Base-by-base conservation (phyloP, 805 yeast genomes). In the Saturnispora zaruensis region DNA sequence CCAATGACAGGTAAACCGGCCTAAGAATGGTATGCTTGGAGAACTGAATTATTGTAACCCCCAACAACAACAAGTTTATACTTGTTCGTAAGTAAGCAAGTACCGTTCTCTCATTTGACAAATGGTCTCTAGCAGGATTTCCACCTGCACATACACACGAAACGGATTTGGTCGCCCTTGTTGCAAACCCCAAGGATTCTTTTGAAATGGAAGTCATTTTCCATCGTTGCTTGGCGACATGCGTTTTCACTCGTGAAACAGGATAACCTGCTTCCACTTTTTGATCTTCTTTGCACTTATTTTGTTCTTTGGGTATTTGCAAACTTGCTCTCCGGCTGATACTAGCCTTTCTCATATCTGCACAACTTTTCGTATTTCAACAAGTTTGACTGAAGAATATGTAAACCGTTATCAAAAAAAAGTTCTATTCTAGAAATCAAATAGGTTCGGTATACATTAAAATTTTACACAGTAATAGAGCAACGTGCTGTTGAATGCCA, bases 101-200 rank as follows among this genome's bases (percentile, higher is more conserved):
- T 36, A 74, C 72, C 1, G 85, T 80, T 53, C 86, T 64, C 55
- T 81, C 85, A 55, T 79, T 79, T 6, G 86, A 81, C 66, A 80
- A 52, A 55, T 78, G 81, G 57, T 78, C 82, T 59, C 83, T 66
- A 1, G 81, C 80, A 8, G 55, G 56, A 38, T 51, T 55, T 4
- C 54, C 57, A 3, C 51, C 40, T 20, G 20, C 13, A 33, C 45
- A 13, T 23, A 47, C 18, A 6, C 20, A 16, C 9, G 25, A 13
- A 6, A 41, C n/a, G 5, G 18, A 16, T 11, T 9, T 18, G 8
- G 32, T 9, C 8, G 21, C 3, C 21, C 21, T 36, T 16, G 40
- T 20, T 11, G 23, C 20, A 16, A 36, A 7, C 9, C 40, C 40
- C 6, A 36, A 11, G 9, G 40, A 25, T 28, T 16, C 37, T 13